Evolutionary conservation across 192 early-diverging fungal species (phyloP).

Genomic region (Umbelopsis sp.): DNA sequence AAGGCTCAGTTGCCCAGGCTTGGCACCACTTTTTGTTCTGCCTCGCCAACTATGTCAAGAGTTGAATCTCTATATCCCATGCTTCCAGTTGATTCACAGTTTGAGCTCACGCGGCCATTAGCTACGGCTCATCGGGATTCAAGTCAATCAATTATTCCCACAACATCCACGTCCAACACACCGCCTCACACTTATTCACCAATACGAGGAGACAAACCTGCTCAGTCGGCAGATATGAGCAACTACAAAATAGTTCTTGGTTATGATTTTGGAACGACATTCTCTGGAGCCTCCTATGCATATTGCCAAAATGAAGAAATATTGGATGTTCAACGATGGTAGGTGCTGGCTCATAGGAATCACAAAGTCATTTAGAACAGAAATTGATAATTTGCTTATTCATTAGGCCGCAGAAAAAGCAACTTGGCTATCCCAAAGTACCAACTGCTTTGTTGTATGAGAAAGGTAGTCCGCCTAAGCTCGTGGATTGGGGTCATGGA

Average conservation of each 20-base stretch:
- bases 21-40: slow-evolving; percentile 4
- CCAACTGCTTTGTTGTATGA: slow-evolving; percentile 46
- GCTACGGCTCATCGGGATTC: not conserved
- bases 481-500: slow-evolving; percentile 51
- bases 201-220: not conserved
- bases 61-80: slow-evolving; percentile 17
- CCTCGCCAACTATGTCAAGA: not conserved
- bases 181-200: not conserved
- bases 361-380: not conserved
- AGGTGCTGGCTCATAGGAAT: not conserved
- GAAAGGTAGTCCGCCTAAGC: slow-evolving; percentile 33
- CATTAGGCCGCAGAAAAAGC: slow-evolving; percentile 44
- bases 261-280: slow-evolving; percentile 52
- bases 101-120: not conserved
- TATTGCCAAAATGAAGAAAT: slow-evolving; percentile 49
- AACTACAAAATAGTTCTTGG: slow-evolving; percentile 35
- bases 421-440: slow-evolving; percentile 46
- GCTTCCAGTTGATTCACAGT: not conserved
- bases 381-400: not conserved
- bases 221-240: slow-evolving; percentile 15
- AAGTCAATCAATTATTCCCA: not conserved
- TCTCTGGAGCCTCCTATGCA: slow-evolving; percentile 52
- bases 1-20: slow-evolving; percentile 1
- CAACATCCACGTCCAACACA: not conserved
- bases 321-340: slow-evolving; percentile 51